These are phyloP conservation scores for Pholiota adiposa DNA, from an alignment of 1,284 basidiomycete species.

Conservation along the genomic window DNA sequence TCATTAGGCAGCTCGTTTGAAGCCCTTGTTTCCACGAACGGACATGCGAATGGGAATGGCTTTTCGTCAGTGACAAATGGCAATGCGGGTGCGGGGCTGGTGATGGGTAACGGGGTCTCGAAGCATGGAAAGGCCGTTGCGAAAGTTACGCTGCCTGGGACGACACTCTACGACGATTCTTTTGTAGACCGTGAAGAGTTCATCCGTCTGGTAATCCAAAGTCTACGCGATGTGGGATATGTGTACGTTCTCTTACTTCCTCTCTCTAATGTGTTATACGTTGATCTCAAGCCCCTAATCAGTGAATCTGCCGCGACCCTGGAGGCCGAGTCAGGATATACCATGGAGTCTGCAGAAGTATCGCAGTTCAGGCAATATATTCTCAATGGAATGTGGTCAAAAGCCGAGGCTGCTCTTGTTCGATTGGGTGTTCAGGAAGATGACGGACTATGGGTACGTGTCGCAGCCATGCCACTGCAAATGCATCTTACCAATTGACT, in stretches of 20 bases:
- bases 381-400: slow-evolving; percentile 83
- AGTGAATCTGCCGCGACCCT: slow-evolving; percentile 90
- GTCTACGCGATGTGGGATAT: slow-evolving; percentile 92
- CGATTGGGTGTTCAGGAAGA: slow-evolving; percentile 70
- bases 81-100: slow-evolving; percentile 32
- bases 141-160: slow-evolving; percentile 69
- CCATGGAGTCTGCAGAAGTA: slow-evolving; percentile 81
- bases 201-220: slow-evolving; percentile 89
- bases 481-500: slow-evolving; percentile 18
- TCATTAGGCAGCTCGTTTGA: slow-evolving; percentile 42
- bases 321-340: slow-evolving; percentile 92
- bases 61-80: slow-evolving; percentile 43
- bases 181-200: slow-evolving; percentile 89
- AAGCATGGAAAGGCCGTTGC: slow-evolving; percentile 55
- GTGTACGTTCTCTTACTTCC: slow-evolving; percentile 58
- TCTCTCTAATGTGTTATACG: slow-evolving; percentile 12
- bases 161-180: slow-evolving; percentile 75
- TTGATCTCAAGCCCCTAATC: slow-evolving; percentile 21
- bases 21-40: slow-evolving; percentile 52
- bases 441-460: slow-evolving; percentile 67
- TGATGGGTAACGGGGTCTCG: slow-evolving; percentile 46
- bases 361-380: slow-evolving; percentile 84
- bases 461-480: slow-evolving; percentile 12
- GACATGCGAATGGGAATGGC: slow-evolving; percentile 50
- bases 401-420: slow-evolving; percentile 75